Base-by-base conservation (phyloP, 257 asterid species). In the Solanum sparsipilum region DNA sequence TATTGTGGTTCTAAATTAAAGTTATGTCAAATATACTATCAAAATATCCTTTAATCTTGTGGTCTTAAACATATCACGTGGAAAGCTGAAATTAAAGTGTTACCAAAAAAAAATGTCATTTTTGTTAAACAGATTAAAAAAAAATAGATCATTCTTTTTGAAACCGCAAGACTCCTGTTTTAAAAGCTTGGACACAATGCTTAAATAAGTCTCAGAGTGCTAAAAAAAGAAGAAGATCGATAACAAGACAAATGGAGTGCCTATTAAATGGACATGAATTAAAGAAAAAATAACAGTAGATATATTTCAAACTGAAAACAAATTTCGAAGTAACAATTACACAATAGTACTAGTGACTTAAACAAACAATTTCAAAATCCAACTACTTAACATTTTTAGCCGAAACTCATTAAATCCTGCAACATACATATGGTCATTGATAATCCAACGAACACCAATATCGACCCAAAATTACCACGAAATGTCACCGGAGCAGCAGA, bases 401-500 rank as follows among this genome's bases (percentile, higher is more conserved):
- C 36, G 63, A 78, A 78, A 13, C 84, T 41, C 36, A 58, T 79
- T 79, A 79, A 44, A 79, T 79, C 84, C 84, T 15, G 52, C 9
- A 9, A 15, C 13, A 27, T 79, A 29, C 38, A 27, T 25, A 27
- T n/a, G 31, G 31, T 10, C 71, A 63, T 63, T 4, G 27, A 63
- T 9, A 79, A 27, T 79, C 67, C 38, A 44, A 27, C 65, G 38
- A 79, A 79, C 38, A 44, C 27, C 9, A 44, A 79, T 16, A 35
- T 35, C 18, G 29, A 31, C 25, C 84, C 46, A 79, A 79, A 70
- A 70, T 25, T 25, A 11, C 89, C 90, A 52, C 27, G 89, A 88
- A 85, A 86, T 88, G 65, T 89, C 86, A 90, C 84, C 67, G 92
- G 31, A 1, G 95, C 89, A 8, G 89, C 87, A 1, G 93, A 79